Base-by-base conservation (phyloP, 2,329 filamentous ascomycete genomes). In the Nemania diffusa region DNA sequence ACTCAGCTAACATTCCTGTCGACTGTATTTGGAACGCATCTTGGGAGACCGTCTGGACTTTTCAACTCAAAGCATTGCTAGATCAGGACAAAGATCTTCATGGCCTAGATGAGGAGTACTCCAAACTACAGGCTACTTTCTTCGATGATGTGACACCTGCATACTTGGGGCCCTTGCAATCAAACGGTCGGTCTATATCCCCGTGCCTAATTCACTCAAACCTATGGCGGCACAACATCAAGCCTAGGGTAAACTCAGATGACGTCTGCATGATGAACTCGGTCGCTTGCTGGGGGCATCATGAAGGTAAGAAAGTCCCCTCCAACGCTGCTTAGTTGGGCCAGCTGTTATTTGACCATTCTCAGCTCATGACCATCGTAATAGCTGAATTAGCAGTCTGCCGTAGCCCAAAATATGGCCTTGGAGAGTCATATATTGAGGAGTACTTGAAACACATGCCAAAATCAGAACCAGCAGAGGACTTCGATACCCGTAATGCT, bases 401-500 rank as follows among this genome's bases (percentile, higher is more conserved):
- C 61, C 72, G 73, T 6, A 74, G 73, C 50, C 71, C 73, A 20
- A 62, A 72, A 34, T 75, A 76, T 56, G 69, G 65, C 5, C 68
- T 76, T 2, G 72, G 71, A 5, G 64, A 73, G 22, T 22, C 67
- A 22, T 75, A 74, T 27, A 57, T 76, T 26, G 62, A 70, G 44
- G 73, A 72, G 57, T 78, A 78, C 56, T 68, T 69, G 63, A 74
- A 73, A 50, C 71, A 64, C 6, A 69, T 76, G 32, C 67, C 68
- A 1, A 69, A 70, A 17, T 77, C 76, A 1, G 72, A 76, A 55
- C 75, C 75, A 1, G 65, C 63, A 42, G 73, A 74, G 50, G 74
- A 78, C 55, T 72, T 72, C 37, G 73, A 78, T 58, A 72, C 62
- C 40, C 71, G 75, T 5, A 76, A 76, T 55, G 69, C 68, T 20